Conservation (phyloP, 2,329 filamentous ascomycete genomes). For the Helotiales sp. region DNA sequence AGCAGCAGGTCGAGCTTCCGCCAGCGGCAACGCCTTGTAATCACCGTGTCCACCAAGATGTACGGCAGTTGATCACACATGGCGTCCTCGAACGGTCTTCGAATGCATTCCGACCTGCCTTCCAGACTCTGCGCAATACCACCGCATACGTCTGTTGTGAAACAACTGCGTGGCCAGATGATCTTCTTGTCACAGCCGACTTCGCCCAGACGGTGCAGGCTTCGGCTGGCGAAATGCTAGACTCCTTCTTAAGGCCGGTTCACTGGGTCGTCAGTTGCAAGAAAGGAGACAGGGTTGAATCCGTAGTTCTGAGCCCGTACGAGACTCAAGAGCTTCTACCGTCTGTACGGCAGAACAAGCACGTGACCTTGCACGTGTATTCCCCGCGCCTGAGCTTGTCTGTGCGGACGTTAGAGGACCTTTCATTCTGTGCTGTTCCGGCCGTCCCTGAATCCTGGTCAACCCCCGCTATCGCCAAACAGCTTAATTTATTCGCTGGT, state of each 20-base stretch:
- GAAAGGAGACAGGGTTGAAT: constrained; percentile 17
- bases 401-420: constrained; percentile 49
- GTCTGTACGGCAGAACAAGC: constrained; percentile 43
- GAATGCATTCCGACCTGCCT: constrained; percentile 51
- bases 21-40: constrained; percentile 49
- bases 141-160: constrained; percentile 47
- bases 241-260: constrained; percentile 57
- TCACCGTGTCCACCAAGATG: constrained; percentile 48
- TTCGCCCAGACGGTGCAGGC: constrained; percentile 53
- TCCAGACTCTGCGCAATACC: constrained; percentile 49
- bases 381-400: constrained; percentile 50
- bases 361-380: constrained; percentile 57
- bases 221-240: constrained; percentile 31
- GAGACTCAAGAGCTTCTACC: constrained; percentile 61
- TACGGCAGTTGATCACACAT: too few species aligned
- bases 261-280: constrained; percentile 56
- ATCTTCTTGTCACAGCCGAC: constrained; percentile 55
- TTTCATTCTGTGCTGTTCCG: constrained; percentile 52
- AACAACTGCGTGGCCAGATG: constrained; percentile 38
- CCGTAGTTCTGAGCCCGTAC: constrained; percentile 55
- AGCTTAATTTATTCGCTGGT: constrained; percentile 70
- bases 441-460: constrained; percentile 20
- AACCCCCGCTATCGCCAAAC: constrained; percentile 40
- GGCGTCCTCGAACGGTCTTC: too few species aligned
- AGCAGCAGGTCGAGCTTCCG: constrained; percentile 57